Conservation (phyloP, 1,284 basidiomycete genomes). For the Puccinia polysora region DNA sequence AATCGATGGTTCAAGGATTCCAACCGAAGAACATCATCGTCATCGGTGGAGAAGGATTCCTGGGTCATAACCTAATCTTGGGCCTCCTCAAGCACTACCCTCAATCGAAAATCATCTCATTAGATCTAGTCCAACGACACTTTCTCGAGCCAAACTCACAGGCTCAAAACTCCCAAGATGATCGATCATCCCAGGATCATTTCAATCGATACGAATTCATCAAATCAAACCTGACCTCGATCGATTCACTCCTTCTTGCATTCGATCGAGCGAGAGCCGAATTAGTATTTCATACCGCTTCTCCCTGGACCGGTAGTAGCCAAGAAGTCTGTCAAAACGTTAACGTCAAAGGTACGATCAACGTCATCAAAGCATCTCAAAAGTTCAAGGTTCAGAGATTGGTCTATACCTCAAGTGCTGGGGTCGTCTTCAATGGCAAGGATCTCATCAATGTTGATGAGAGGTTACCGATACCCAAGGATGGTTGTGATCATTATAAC, state of each 20-base stretch:
- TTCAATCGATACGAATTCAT: too few species aligned
- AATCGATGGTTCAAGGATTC: too few species aligned
- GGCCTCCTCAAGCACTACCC: conserved; percentile 72
- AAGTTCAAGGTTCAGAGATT: conserved; percentile 72
- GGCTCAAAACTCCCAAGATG: conserved; percentile 63
- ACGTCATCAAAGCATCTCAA: conserved; percentile 74
- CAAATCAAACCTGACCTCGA: conserved; percentile 60
- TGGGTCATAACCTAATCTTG: conserved; percentile 83
- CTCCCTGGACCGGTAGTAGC: conserved; percentile 68
- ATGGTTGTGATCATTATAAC: conserved; percentile 85
- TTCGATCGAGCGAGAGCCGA: conserved; percentile 62
- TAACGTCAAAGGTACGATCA: conserved; percentile 85
- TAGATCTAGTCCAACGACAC: conserved; percentile 85
- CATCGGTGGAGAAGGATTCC: conserved; percentile 84
- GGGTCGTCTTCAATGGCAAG: conserved; percentile 81
- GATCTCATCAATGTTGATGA: conserved; percentile 80
- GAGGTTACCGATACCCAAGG: conserved; percentile 69
- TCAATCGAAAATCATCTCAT: conserved; percentile 63
- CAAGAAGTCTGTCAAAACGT: conserved; percentile 79
- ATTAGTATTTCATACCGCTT: conserved; percentile 92
- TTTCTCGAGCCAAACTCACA: conserved; percentile 76
- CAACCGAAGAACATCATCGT: too few species aligned
- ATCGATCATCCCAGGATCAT: too few species aligned
- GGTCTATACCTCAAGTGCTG: conserved; percentile 90
- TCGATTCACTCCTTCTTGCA: neutral